A percentile compares a stretch with the other conserved stretches of the same genome.
These are phyloP conservation scores for Hemileia vastatrix DNA, from an alignment of 1,284 basidiomycete species.

Conservation along the genomic window DNA sequence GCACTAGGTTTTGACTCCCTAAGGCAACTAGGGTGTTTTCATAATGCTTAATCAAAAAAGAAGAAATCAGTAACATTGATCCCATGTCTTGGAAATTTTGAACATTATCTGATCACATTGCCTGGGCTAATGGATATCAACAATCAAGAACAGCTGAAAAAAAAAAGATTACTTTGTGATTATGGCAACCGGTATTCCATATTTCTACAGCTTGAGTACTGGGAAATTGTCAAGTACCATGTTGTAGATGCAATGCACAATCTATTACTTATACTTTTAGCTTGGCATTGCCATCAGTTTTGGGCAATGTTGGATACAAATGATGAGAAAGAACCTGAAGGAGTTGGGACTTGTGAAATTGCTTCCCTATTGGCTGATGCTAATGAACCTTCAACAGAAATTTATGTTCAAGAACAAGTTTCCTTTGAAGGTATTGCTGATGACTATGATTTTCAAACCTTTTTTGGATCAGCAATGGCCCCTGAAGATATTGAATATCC, in stretches of 20 bases:
- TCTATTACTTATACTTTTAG: background rate
- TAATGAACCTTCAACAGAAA: background rate
- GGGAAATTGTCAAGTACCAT: background rate
- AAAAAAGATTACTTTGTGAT: background rate
- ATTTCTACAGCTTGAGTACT: background rate
- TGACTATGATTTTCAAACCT: no score
- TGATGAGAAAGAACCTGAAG: conserved; percentile 1
- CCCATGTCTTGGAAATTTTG: background rate
- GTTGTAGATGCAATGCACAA: background rate
- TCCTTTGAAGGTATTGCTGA: no score
- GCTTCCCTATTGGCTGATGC: background rate
- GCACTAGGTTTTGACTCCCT: background rate
- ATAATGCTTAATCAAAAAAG: background rate
- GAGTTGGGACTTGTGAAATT: background rate
- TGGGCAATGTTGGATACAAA: conserved; percentile 1
- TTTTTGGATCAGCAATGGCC: no score
- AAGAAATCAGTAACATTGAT: background rate
- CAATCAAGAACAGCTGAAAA: background rate
- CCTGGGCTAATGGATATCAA: background rate
- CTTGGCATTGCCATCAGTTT: background rate
- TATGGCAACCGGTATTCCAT: background rate
- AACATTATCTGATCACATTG: background rate
- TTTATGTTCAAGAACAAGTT: background rate
- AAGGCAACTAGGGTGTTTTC: background rate
- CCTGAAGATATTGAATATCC: no score